phyloP scores from a whole-genome alignment of 371 early-diverging fungal genomes.

The Mucor velutinosus region DNA sequence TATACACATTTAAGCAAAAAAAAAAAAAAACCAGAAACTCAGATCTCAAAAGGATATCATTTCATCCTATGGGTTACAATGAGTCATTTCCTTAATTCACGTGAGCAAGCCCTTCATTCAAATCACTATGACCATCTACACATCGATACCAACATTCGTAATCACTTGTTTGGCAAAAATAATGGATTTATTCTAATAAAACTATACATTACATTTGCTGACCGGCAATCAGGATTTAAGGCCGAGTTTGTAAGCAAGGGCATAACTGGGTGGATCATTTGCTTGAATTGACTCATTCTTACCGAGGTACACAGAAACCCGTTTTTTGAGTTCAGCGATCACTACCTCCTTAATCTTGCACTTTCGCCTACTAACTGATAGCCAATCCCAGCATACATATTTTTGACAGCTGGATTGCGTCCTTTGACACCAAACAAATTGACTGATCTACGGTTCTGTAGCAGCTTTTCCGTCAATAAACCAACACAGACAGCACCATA shows the following conservation, averaged over 20 bases:
- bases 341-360: background rate
- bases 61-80: constrained; percentile 3
- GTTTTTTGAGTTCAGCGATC: background rate
- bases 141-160: background rate
- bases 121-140: background rate
- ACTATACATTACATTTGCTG: background rate
- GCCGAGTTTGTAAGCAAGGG: background rate
- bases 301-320: background rate
- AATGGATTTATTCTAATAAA: background rate
- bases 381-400: constrained; percentile 14
- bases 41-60: background rate
- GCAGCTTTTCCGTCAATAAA: constrained; percentile 6
- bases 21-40: background rate
- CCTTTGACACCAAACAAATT: constrained; percentile 4
- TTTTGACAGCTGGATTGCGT: background rate
- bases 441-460: constrained; percentile 10
- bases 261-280: background rate
- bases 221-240: background rate
- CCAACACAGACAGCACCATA: constrained; percentile 15
- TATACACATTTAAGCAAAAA: background rate
- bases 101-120: background rate
- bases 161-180: background rate
- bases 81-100: background rate
- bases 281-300: background rate
- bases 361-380: constrained; percentile 1